Evolutionary conservation across 371 early-diverging fungal genomes (phyloP), one percentile per base, ranked within the genome.

Genomic region (Saksenaea vasiformis): DNA sequence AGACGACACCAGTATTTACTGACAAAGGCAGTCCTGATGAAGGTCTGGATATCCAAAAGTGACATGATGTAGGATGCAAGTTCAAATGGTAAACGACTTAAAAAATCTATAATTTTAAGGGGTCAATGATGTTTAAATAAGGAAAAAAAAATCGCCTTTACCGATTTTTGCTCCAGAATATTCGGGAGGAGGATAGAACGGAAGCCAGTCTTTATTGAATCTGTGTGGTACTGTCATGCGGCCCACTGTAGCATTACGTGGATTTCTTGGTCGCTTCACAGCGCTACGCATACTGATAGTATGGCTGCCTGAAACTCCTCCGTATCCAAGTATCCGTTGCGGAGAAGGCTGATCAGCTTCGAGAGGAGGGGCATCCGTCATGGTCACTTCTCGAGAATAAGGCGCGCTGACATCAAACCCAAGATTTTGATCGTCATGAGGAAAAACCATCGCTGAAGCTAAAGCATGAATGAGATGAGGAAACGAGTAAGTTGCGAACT

Each of bases 1-100:
- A 70, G 41, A 0, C 38, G 13, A 19, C 51, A 39, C 65, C 66
- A 70, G 22, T 38, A 34, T 24, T 39, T 31, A 14, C 60, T 59
- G 7, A 65, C 65, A 2, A 19, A 27, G 13, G 70, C 65, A 5
- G 60, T 24, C 8, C 31, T 11, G 11, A 62, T 38, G 5, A 70
- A 35, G 3, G 58, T 39, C 22, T 37, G n/a, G 10, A 70, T 60
- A 31, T 69, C 69, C 3, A 73, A 56, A 22, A 73, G 41, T 15
- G 73, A 70, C 11, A 73, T 26, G 19, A 73, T 73, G 37, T 67
- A 65, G 54, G 60, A 56, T 19, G 70, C 70, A 38, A 73, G 51
- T 65, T 73, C 73, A 3, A 57, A 22, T 34, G 73, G 73, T 19
- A 73, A 61, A 8, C 26, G 47, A 35, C 43, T 35, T 22, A 69